These are phyloP conservation scores for Cladochytrium tenue DNA, from an alignment of 371 early-diverging fungal species.

Conservation along the genomic window DNA sequence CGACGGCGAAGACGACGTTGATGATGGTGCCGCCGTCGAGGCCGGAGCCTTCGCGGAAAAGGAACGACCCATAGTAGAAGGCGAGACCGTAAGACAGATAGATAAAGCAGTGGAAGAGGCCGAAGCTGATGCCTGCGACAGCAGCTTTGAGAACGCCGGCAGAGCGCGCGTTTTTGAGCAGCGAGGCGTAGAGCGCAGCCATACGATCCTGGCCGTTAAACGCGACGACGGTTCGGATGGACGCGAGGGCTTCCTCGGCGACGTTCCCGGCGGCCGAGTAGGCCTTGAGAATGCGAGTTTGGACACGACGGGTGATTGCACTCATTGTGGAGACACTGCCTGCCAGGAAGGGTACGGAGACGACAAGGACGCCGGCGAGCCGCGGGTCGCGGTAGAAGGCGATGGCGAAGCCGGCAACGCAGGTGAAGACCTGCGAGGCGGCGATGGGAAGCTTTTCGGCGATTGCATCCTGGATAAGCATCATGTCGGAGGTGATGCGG, in stretches of 20 bases:
- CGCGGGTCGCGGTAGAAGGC: conserved; percentile 31
- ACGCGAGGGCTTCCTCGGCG: conserved; percentile 82
- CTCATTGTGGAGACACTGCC: conserved; percentile 58
- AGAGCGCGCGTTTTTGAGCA: conserved; percentile 36
- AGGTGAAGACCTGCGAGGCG: conserved; percentile 68
- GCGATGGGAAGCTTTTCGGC: conserved; percentile 80
- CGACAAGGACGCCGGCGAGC: conserved; percentile 50
- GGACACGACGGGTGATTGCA: conserved; percentile 57
- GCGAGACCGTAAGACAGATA: too few species aligned
- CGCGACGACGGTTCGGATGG: conserved; percentile 85
- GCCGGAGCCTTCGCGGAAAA: too few species aligned
- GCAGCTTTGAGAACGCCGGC: conserved; percentile 33
- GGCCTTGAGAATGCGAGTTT: conserved; percentile 28
- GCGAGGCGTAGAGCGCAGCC: conserved; percentile 55
- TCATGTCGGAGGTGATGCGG: conserved; percentile 57
- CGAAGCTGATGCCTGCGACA: conserved; percentile 33
- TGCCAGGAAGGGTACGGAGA: conserved; percentile 67
- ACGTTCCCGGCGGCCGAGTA: conserved; percentile 79
- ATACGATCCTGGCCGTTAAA: conserved; percentile 81
- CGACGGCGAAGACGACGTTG: too few species aligned
- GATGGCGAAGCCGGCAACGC: conserved; percentile 79
- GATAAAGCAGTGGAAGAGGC: conserved; percentile 24
- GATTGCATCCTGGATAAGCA: conserved; percentile 59
- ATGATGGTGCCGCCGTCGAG: too few species aligned
- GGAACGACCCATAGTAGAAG: too few species aligned